These are phyloP conservation scores for Mortierella sp. DNA, from an alignment of 371 early-diverging fungal genomes.

Conservation along the genomic window DNA sequence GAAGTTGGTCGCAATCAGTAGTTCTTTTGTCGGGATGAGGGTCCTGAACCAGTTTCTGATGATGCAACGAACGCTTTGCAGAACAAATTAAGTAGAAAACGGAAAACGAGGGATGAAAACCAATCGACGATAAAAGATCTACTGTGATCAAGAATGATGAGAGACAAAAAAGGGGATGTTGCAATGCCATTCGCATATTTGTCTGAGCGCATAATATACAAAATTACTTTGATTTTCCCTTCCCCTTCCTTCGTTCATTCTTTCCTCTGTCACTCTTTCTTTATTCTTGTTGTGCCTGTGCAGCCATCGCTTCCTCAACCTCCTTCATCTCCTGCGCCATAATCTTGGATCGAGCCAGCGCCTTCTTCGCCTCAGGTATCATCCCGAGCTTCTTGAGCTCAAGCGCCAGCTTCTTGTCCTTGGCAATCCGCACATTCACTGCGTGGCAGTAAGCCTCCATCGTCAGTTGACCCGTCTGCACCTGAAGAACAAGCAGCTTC, in stretches of 20 bases:
- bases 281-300: no score
- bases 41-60: neutral
- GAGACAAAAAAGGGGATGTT: no score
- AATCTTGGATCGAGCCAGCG: constrained; percentile 76
- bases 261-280: no score
- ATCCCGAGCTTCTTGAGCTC: constrained; percentile 73
- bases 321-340: constrained; percentile 87
- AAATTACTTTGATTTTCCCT: no score
- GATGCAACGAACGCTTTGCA: neutral
- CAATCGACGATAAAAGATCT: neutral
- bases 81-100: neutral
- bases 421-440: constrained; percentile 67
- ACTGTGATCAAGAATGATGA: neutral
- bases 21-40: neutral
- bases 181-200: neutral
- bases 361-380: constrained; percentile 76
- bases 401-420: constrained; percentile 75
- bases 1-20: neutral
- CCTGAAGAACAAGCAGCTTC: constrained; percentile 83
- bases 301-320: constrained; percentile 78
- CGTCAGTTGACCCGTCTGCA: constrained; percentile 81
- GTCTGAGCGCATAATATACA: no score
- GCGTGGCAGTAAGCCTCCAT: constrained; percentile 74
- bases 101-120: neutral
- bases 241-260: no score